A percentile compares a stretch with the other conserved stretches of the same genome.
phyloP scores from a whole-genome alignment of 345 rosid genomes.

The Anacardium occidentale region DNA sequence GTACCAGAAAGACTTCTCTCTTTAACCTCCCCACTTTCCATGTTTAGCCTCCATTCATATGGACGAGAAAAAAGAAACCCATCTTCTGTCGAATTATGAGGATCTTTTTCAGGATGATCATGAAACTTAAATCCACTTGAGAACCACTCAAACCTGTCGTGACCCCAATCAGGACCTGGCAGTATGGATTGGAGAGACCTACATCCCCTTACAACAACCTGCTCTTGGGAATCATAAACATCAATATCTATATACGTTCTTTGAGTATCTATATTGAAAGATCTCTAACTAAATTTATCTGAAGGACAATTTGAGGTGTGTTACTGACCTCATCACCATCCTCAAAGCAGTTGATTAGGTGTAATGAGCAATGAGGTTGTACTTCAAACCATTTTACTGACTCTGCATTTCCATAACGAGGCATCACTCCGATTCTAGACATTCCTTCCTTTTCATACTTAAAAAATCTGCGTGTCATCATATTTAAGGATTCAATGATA shows the following conservation, averaged over 20 bases:
- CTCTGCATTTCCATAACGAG: constrained; percentile 45
- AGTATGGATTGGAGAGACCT: constrained; percentile 36
- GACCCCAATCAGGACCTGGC: constrained; percentile 39
- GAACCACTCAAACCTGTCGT: constrained; percentile 37
- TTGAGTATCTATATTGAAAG: no score
- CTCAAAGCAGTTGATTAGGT: constrained; percentile 52
- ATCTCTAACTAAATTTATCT: no score
- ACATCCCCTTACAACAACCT: constrained; percentile 38
- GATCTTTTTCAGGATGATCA: constrained; percentile 5
- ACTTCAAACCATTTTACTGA: constrained; percentile 52
- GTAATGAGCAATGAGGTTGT: constrained; percentile 36
- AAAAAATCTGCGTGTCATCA: constrained; percentile 27
- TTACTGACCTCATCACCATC: constrained; percentile 44
- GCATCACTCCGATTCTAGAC: constrained; percentile 57
- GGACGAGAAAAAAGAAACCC: constrained; percentile 25
- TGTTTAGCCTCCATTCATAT: constrained; percentile 34
- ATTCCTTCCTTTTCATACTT: constrained; percentile 34
- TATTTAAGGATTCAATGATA: no score
- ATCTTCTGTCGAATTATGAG: not conserved
- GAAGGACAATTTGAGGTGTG: no score
- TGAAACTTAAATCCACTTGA: constrained; percentile 22
- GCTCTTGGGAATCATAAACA: no score
- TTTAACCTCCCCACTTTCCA: constrained; percentile 1
- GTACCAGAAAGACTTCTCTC: constrained; percentile 37
- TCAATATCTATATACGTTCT: no score